phyloP scores from a whole-genome alignment of 257 asterid genomes.

The Salvia rosmarinus region DNA sequence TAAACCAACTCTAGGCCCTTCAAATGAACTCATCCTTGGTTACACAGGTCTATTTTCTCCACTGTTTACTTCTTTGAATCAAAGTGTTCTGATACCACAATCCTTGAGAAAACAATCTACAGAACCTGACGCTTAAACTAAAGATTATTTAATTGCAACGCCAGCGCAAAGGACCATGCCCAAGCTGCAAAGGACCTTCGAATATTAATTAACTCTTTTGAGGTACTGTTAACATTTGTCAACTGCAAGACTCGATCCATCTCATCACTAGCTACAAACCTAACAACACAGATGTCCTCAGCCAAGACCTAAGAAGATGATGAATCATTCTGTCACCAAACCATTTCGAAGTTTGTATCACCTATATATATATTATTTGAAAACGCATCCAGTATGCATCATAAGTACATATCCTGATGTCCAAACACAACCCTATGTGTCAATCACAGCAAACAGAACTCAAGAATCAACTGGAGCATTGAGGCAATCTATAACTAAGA shows the following conservation, averaged over 20 bases:
- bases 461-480: background rate
- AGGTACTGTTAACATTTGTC: background rate
- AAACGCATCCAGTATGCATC: background rate
- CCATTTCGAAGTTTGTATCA: slow-evolving; percentile 9
- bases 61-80: background rate
- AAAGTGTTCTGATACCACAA: slow-evolving; percentile 1
- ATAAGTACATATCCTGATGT: background rate
- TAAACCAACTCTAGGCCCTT: slow-evolving; percentile 5
- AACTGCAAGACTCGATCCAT: slow-evolving; percentile 7
- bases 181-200: background rate
- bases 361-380: background rate
- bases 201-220: background rate
- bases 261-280: background rate
- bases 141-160: background rate
- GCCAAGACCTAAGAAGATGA: slow-evolving; percentile 18
- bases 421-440: background rate
- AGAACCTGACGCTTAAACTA: background rate
- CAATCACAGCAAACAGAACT: background rate
- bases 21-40: background rate
- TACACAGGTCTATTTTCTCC: background rate
- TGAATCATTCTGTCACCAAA: background rate
- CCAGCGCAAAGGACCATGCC: background rate
- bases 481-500: background rate
- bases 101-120: slow-evolving; percentile 16
- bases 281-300: background rate